phyloP scores from a whole-genome alignment of 176 grass and related monocot genomes.

The Oryza meridionalis region DNA sequence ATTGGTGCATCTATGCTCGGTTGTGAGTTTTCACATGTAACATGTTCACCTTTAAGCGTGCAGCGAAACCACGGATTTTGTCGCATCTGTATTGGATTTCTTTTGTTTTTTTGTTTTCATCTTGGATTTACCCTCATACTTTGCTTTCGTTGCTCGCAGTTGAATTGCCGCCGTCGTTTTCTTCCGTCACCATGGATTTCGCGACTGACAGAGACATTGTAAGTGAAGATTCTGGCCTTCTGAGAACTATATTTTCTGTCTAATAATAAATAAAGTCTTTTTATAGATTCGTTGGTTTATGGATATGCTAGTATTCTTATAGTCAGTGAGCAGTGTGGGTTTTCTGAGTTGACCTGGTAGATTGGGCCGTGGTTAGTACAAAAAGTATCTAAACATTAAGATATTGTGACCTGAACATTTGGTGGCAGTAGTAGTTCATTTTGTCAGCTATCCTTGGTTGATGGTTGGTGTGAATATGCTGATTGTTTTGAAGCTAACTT shows the following conservation, averaged over 20 bases:
- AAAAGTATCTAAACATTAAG: background rate
- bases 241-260: slow-evolving; percentile 3
- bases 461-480: background rate
- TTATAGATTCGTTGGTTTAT: slow-evolving; percentile 22
- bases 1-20: background rate
- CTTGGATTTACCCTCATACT: slow-evolving; percentile 11
- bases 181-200: slow-evolving; percentile 78
- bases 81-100: slow-evolving; percentile 24
- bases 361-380: slow-evolving; percentile 13
- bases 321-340: background rate
- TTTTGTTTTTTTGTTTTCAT: background rate
- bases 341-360: background rate
- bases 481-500: background rate
- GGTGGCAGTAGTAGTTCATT: background rate
- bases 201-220: slow-evolving; percentile 64
- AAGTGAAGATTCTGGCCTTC: slow-evolving; percentile 43
- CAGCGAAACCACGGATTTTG: slow-evolving; percentile 2
- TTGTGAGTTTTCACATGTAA: background rate
- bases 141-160: slow-evolving; percentile 53
- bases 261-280: background rate
- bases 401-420: background rate
- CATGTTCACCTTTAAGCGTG: background rate
- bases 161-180: slow-evolving; percentile 77
- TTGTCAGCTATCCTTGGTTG: background rate
- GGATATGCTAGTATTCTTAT: slow-evolving; percentile 33